Conservation (phyloP, 805 yeast genomes). For the Wilhelminamyces savonicus region DNA sequence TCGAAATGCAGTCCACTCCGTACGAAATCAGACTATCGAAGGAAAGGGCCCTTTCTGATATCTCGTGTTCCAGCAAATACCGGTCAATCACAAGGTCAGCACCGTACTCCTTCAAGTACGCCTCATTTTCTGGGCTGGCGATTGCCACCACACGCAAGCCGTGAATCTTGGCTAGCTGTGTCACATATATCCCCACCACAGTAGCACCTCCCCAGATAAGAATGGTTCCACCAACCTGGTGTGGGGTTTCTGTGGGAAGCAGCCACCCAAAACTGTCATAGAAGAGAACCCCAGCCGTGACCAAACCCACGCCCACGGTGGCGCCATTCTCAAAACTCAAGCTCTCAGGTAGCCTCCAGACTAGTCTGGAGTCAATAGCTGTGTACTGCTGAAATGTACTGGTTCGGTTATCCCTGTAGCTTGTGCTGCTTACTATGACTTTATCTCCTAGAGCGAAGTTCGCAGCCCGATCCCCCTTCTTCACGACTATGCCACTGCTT, state of each 20-base stretch:
- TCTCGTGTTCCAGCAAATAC: constrained; percentile 13
- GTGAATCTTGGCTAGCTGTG: constrained; percentile 36
- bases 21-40: constrained; percentile 20
- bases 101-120: constrained; percentile 15
- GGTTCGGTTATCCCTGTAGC: constrained; percentile 40
- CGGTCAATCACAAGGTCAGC: constrained; percentile 32
- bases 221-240: too few species aligned
- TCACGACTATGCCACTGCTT: constrained; percentile 34
- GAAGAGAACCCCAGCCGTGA: constrained; percentile 32
- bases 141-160: constrained; percentile 31
- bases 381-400: constrained; percentile 44
- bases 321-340: constrained; percentile 34
- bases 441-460: constrained; percentile 24
- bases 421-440: constrained; percentile 41
- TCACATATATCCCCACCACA: constrained; percentile 38
- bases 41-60: constrained; percentile 5
- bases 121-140: constrained; percentile 13
- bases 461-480: constrained; percentile 25
- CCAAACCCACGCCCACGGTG: constrained; percentile 42
- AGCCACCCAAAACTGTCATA: constrained; percentile 13
- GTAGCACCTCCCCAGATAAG: constrained; percentile 47
- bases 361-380: constrained; percentile 37
- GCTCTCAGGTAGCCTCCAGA: constrained; percentile 36
- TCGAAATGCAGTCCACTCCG: constrained; percentile 42
- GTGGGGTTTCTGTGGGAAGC: constrained; percentile 1